Evolutionary conservation across 768 basidiomycete species (phyloP), one percentile per base, ranked within the genome.

Genomic region (Exidia glandulosa): DNA sequence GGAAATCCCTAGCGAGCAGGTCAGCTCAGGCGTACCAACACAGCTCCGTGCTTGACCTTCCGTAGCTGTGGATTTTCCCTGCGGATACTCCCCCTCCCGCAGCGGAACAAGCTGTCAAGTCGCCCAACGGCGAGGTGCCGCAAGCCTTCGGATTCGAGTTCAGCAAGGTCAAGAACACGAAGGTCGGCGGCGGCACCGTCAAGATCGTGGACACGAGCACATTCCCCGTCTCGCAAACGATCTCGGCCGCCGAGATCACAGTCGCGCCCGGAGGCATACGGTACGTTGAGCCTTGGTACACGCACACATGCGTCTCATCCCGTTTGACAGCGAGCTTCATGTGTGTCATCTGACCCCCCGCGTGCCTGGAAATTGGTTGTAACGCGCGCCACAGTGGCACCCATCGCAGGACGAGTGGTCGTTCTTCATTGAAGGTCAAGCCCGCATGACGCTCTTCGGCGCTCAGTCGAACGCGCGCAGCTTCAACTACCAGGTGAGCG

Each of bases 211-310:
- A 87, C 66, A 77, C 78, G 0, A 70, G 70, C 29, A 76, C 77
- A 2, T 87, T 87, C 71, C 71, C 71, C 23, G 78, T 79, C 6
- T 66, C 85, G 2, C 71, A 77, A 34, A 82, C 78, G 1, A 77
- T 85, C 36, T 77, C 79, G 19, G 79, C 76, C 3, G 85, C 77
- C 3, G 82, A 85, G 60, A 80, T 86, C 2, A 75, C 71, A 2
- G 76, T 86, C 31, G 77, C 84, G 59, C 78, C 76, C 32, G 84
- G 81, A n/a, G 84, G 80, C 9, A 78, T 85, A 73, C 76, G 82
- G 81, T 81, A 52, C 19, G 72, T 27, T 45, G 41, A 19, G 41
- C 41, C 19, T 23, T 19, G 41, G 19, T 45, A n/a, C 23, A 6
- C 19, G 16, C 25, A 16, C 32, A 30, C n/a, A 36, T 9, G 1